Base-by-base conservation (phyloP, 352 stramenopile species). In the Globisporangium nunn region DNA sequence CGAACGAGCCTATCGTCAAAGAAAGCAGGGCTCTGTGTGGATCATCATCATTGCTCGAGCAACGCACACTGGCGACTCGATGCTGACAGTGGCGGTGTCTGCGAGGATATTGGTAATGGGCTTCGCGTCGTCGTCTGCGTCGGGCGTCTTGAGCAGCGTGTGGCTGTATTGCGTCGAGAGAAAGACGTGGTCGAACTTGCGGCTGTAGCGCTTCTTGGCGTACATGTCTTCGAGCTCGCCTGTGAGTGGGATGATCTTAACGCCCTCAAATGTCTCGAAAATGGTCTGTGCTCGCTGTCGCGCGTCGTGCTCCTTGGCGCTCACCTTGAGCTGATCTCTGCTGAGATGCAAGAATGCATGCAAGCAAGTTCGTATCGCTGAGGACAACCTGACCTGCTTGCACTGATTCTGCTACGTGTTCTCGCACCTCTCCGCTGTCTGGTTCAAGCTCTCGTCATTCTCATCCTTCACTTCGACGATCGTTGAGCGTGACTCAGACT, bases 31-130 rank as follows among this genome's bases (percentile, higher is more conserved):
- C n/a, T n/a, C n/a, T n/a, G 6, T 40, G 35, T 40, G 11, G 35
- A 14, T 4, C 2, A 37, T 37, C 33, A 37, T 37, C 3, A 5
- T 7, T 7, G 33, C 35, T 40, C 35, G 35, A 40, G 35, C 35
- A 15, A 85, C 80, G 48, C 70, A 91, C 81, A 78, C 72, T 10
- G 80, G 84, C 7, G 81, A 88, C 52, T 93, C 83, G 50, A 93
- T 52, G 53, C 81, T 80, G 11, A 93, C 71, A 11, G 50, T 57
- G 0, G 83, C 77, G 14, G 62, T 51, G 17, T 70, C 54, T 7
- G 66, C 62, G 18, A 91, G 64, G 31, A 91, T 45, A 12, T 62
- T 65, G 8, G 64, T 75, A 43, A 88, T 73, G 3, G 58, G 28
- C 58, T 74, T 50, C 6, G 58, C n/a, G n/a, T n/a, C 57, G 1